phyloP scores from a whole-genome alignment of 2,329 filamentous ascomycete genomes.

The Reticulascus tulasneorum region DNA sequence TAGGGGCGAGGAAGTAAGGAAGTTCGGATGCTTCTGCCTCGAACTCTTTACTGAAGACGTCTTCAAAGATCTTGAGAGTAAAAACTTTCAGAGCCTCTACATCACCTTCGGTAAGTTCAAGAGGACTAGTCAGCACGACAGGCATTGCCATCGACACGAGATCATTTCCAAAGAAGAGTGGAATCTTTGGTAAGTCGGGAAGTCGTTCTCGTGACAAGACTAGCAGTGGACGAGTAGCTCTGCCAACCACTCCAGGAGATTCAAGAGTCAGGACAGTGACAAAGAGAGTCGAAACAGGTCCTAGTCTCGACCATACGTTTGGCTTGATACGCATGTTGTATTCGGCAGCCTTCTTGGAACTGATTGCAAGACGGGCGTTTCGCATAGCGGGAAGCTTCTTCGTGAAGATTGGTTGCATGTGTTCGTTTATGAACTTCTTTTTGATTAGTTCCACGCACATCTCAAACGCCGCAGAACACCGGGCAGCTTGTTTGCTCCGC shows the following conservation, averaged over 20 bases:
- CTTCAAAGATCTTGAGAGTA: constrained; percentile 71
- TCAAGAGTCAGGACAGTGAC: constrained; percentile 58
- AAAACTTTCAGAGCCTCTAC: constrained; percentile 62
- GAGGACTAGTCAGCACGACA: constrained; percentile 32
- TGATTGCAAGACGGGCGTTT: constrained; percentile 83
- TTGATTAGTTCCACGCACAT: constrained; percentile 68
- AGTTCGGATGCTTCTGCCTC: constrained; percentile 59
- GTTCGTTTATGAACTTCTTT: constrained; percentile 64
- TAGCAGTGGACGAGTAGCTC: constrained; percentile 59
- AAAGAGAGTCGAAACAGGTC: constrained; percentile 50
- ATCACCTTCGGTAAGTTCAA: constrained; percentile 39
- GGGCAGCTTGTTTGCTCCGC: constrained; percentile 70
- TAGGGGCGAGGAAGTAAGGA: constrained; percentile 80
- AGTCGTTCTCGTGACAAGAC: constrained; percentile 66
- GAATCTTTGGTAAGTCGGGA: constrained; percentile 62
- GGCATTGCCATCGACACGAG: constrained; percentile 55
- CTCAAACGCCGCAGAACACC: constrained; percentile 85
- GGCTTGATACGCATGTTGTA: constrained; percentile 83
- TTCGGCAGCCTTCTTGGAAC: constrained; percentile 65
- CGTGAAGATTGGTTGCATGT: constrained; percentile 69
- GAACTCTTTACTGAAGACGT: constrained; percentile 88
- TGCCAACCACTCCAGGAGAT: constrained; percentile 51
- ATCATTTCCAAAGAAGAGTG: constrained; percentile 67
- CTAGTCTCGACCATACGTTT: constrained; percentile 58
- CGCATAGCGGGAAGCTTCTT: constrained; percentile 74